Conservation (phyloP, 2,329 filamentous ascomycete genomes). For the Venturiaceae sp. region DNA sequence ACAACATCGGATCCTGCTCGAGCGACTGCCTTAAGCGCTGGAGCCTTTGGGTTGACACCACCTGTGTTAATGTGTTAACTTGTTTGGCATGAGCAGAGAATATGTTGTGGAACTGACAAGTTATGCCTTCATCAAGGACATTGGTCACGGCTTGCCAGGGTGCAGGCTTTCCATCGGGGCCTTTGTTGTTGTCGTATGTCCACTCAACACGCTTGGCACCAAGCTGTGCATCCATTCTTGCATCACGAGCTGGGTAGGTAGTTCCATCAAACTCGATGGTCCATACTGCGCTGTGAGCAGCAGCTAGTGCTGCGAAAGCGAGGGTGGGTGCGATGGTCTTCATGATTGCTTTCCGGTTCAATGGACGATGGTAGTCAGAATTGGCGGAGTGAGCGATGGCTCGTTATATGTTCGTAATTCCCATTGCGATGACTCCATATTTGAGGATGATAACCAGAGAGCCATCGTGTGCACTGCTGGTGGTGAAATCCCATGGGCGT, state of each 20-base stretch:
- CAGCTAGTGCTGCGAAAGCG: not conserved
- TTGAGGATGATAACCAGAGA: no score
- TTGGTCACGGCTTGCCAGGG: not conserved
- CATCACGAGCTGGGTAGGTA: conserved; percentile 6
- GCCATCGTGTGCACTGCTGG: no score
- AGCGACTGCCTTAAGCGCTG: conserved; percentile 3
- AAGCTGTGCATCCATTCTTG: conserved; percentile 1
- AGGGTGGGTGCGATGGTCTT: not conserved
- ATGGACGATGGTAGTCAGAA: no score
- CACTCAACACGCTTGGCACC: conserved; percentile 8
- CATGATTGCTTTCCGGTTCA: no score
- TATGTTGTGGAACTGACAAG: not conserved
- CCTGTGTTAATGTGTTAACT: not conserved
- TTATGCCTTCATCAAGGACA: not conserved
- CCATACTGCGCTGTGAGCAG: conserved; percentile 6
- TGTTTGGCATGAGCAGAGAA: no score
- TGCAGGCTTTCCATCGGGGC: not conserved
- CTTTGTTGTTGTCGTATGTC: not conserved
- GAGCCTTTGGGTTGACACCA: not conserved
- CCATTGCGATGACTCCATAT: no score
- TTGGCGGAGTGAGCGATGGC: no score
- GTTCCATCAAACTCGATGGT: conserved; percentile 5
- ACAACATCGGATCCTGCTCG: conserved; percentile 1
- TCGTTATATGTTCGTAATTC: no score
- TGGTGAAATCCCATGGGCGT: no score